Conservation (phyloP, 2,329 filamentous ascomycete genomes). For the Ophiostoma ips region DNA sequence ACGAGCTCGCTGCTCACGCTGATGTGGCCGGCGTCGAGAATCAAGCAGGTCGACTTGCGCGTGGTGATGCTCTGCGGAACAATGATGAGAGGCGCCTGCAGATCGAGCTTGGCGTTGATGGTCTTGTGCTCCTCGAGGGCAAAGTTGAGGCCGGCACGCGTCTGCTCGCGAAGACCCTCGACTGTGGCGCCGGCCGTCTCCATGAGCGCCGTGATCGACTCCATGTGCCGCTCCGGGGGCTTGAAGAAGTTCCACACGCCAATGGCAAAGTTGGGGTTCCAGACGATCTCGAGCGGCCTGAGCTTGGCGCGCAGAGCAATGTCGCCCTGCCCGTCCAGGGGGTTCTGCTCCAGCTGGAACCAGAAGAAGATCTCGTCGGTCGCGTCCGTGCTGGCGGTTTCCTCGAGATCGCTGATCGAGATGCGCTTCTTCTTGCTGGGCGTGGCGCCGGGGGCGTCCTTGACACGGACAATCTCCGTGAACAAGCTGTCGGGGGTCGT, state of each 20-base stretch:
- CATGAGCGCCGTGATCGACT: slow-evolving; percentile 91
- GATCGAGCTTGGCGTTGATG: slow-evolving; percentile 86
- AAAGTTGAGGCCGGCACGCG: slow-evolving; percentile 87
- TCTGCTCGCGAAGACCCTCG: slow-evolving; percentile 88
- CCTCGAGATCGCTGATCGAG: slow-evolving; percentile 40
- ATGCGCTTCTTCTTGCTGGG: slow-evolving; percentile 29
- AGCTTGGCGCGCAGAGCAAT: slow-evolving; percentile 80
- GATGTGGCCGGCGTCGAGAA: slow-evolving; percentile 90
- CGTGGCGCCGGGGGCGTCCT: slow-evolving; percentile 50
- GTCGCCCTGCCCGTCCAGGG: slow-evolving; percentile 82
- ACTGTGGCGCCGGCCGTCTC: slow-evolving; percentile 92
- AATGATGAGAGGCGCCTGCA: slow-evolving; percentile 92
- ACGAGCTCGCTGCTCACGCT: slow-evolving; percentile 90
- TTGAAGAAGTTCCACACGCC: slow-evolving; percentile 92
- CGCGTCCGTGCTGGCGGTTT: slow-evolving; percentile 22
- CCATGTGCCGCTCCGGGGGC: slow-evolving; percentile 93
- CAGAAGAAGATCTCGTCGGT: slow-evolving; percentile 71
- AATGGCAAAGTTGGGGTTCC: slow-evolving; percentile 87
- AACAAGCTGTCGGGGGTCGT: slow-evolving; percentile 85
- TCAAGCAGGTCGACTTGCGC: slow-evolving; percentile 70
- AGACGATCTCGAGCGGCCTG: slow-evolving; percentile 92
- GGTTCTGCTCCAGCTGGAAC: slow-evolving; percentile 86
- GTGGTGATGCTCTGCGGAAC: slow-evolving; percentile 84
- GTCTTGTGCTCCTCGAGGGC: slow-evolving; percentile 96
- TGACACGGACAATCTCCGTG: slow-evolving; percentile 90